Conservation (phyloP, 257 asterid species). For the Solanum etuberosum region DNA sequence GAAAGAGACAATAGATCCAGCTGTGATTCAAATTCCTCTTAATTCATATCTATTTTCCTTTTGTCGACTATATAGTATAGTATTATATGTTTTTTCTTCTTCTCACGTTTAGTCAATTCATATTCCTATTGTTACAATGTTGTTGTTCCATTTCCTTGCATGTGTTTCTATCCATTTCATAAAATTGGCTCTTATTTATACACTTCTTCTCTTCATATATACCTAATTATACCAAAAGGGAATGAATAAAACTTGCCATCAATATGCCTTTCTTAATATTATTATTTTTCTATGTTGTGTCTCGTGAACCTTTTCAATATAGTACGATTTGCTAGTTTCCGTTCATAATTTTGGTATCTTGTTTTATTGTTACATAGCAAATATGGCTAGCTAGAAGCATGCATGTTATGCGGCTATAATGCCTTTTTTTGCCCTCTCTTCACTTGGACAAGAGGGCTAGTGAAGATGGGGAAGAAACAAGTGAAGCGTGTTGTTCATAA, state of each 20-base stretch:
- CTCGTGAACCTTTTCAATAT: background rate
- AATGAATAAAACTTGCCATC: background rate
- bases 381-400: background rate
- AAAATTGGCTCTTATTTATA: background rate
- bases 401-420: background rate
- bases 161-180: background rate
- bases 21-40: conserved; percentile 22
- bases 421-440: background rate
- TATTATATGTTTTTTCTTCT: background rate
- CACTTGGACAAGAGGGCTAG: background rate
- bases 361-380: background rate
- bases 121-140: conserved; percentile 22
- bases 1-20: conserved; percentile 53
- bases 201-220: background rate
- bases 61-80: conserved; percentile 16
- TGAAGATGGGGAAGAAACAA: too few relatives aligned
- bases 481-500: background rate
- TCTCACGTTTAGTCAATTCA: conserved; percentile 17
- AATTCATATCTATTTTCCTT: conserved; percentile 12
- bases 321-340: background rate
- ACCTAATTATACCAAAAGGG: background rate
- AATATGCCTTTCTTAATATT: background rate
- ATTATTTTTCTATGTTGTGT: background rate
- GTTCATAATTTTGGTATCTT: background rate
- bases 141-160: background rate